Conservation (phyloP, 495 filamentous ascomycete genomes). For the Talaromyces trachyspermus region DNA sequence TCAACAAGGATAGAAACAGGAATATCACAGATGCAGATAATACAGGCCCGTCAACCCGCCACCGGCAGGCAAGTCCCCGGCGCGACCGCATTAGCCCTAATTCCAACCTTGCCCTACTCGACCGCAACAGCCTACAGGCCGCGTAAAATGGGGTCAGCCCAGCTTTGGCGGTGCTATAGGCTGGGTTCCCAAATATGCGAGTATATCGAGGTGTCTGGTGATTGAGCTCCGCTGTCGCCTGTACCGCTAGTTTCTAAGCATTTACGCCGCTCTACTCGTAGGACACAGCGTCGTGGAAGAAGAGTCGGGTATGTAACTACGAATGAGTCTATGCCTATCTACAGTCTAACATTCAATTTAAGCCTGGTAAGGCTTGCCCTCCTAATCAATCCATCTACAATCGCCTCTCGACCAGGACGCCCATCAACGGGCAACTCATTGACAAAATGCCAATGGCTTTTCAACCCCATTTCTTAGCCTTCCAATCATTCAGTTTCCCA, state of each 20-base stretch:
- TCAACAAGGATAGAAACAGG: no score
- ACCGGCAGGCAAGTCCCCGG: conserved; percentile 34
- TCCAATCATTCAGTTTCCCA: conserved; percentile 39
- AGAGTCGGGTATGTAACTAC: neutral
- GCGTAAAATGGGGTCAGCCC: conserved; percentile 3
- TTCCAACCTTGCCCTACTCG: conserved; percentile 2
- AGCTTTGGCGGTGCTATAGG: conserved; percentile 5
- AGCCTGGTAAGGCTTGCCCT: conserved; percentile 14
- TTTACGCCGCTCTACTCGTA: neutral
- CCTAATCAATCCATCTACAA: conserved; percentile 18
- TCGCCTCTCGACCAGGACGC: conserved; percentile 13
- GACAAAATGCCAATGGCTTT: conserved; percentile 18
- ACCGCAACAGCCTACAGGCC: neutral
- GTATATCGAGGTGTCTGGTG: conserved; percentile 2
- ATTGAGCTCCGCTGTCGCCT: conserved; percentile 2
- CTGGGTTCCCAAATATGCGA: conserved; percentile 3
- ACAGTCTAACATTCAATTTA: neutral
- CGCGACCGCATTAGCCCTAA: conserved; percentile 6
- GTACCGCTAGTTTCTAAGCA: conserved; percentile 1
- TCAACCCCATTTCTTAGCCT: conserved; percentile 36
- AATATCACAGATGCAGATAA: no score
- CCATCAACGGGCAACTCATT: conserved; percentile 20
- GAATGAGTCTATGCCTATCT: no score
- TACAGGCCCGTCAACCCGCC: conserved; percentile 39
- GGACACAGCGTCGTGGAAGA: neutral